A percentile compares a stretch with the other conserved stretches of the same genome.
These are phyloP conservation scores for Cercospora zeae-maydis DNA, from an alignment of 2,329 filamentous ascomycete genomes.

Conservation along the genomic window DNA sequence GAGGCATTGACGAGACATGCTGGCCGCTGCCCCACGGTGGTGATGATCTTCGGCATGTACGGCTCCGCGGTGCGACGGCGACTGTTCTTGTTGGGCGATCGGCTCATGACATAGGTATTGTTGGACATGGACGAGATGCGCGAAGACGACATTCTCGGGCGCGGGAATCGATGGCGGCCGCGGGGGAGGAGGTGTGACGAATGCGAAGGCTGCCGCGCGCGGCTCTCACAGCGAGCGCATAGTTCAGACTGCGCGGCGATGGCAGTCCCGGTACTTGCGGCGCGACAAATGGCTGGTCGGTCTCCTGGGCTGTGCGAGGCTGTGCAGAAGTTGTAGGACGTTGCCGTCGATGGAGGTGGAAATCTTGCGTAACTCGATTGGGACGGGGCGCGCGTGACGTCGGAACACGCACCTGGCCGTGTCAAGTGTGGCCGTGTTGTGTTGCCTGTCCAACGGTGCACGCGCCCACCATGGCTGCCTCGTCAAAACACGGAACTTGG, in stretches of 20 bases:
- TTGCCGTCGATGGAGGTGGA: background rate
- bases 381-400: too few relatives aligned
- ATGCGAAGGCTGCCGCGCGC: background rate
- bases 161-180: background rate
- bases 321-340: background rate
- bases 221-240: constrained; percentile 12
- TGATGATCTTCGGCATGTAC: constrained; percentile 78
- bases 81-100: constrained; percentile 68
- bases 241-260: background rate
- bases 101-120: constrained; percentile 88
- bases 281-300: background rate
- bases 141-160: constrained; percentile 28
- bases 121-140: constrained; percentile 42
- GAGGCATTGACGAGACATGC: constrained; percentile 97
- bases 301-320: background rate
- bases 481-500: too few relatives aligned
- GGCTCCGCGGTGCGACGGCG: constrained; percentile 59
- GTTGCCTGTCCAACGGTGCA: too few relatives aligned
- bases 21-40: constrained; percentile 61
- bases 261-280: background rate
- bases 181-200: background rate
- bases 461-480: too few relatives aligned
- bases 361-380: background rate
- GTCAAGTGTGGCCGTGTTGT: background rate
- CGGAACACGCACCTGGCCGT: background rate